Conservation (phyloP, 2,329 filamentous ascomycete species). For the Pseudogymnoascus sp. region DNA sequence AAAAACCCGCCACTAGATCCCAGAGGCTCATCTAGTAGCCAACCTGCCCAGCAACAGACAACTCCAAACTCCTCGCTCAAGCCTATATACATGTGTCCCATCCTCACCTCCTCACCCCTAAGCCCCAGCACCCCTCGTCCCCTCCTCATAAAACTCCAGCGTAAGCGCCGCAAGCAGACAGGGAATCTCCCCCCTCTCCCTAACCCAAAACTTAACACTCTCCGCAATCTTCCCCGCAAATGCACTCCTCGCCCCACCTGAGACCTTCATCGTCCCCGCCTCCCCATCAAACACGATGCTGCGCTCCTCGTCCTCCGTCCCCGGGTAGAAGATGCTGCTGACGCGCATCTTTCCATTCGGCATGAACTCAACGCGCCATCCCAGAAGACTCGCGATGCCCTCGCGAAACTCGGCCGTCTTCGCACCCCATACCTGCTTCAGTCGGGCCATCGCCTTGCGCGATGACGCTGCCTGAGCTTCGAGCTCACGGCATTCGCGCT, state of each 20-base stretch:
- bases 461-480: slow-evolving; percentile 60
- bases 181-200: slow-evolving; percentile 86
- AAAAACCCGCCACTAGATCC: neutral
- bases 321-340: slow-evolving; percentile 75
- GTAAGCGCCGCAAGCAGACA: slow-evolving; percentile 88
- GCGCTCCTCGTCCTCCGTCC: slow-evolving; percentile 50
- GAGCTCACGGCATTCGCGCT: slow-evolving; percentile 66
- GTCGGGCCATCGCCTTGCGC: slow-evolving; percentile 74
- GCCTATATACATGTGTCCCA: neutral
- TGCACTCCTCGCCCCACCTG: slow-evolving; percentile 74
- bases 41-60: neutral
- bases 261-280: slow-evolving; percentile 95
- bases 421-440: slow-evolving; percentile 86
- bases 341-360: slow-evolving; percentile 95
- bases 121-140: slow-evolving; percentile 22
- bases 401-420: slow-evolving; percentile 95
- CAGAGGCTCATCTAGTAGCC: neutral
- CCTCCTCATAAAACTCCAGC: slow-evolving; percentile 81
- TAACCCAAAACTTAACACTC: slow-evolving; percentile 91
- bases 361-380: slow-evolving; percentile 92
- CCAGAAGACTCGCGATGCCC: slow-evolving; percentile 82
- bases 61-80: slow-evolving; percentile 6
- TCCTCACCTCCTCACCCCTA: slow-evolving; percentile 11
- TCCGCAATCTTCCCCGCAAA: slow-evolving; percentile 81
- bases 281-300: slow-evolving; percentile 84